Base-by-base conservation (phyloP, 176 grass and related monocot species). In the Oryza officinalis region DNA sequence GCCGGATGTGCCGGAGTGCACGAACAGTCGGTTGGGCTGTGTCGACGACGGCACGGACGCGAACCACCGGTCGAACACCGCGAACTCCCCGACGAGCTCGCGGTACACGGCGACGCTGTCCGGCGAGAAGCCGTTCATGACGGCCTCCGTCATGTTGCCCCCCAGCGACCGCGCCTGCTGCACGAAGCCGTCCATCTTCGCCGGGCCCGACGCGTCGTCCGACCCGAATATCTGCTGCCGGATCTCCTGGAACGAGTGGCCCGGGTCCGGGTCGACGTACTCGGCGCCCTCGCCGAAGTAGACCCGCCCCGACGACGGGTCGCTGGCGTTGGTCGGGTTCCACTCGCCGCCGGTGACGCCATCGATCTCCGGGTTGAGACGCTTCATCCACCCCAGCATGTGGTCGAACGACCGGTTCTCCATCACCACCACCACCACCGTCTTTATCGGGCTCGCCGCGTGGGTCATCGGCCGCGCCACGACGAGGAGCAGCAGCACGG, bases 311-410 rank as follows among this genome's bases (percentile, higher is more conserved):
- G 96, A 44, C 1, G 86, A 20, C 27, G 93, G 87, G 77, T 94
- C 91, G 45, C 86, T 33, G 4, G 80, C 32, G 63, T 85, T 94
- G 3, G 81, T 23, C 0, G 89, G 91, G 91, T 98, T 98, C 96
- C 91, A 95, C 69, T 98, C 96, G 0, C 23, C 18, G 3, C 96
- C 96, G 0, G 91, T 92, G 18, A 95, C 93, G 33, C 96, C 96
- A 57, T 98, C 87, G 88, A 98, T 98, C 57, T 76, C 89, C 20
- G 91, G 91, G 83, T 95, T 98, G 11, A 95, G 89, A 0, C 78
- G 80, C 93, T 94, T 98, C 96, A 95, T 95, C 96, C 96, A 98
- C 8, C 96, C 96, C 43, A 98, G 93, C 96, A 98, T 98, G 91
- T 98, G 96, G 89, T 98, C 96, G 89, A 98, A 98, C 3, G 96